phyloP scores from a whole-genome alignment of 331 rosid genomes.

The Rosa hybrid region DNA sequence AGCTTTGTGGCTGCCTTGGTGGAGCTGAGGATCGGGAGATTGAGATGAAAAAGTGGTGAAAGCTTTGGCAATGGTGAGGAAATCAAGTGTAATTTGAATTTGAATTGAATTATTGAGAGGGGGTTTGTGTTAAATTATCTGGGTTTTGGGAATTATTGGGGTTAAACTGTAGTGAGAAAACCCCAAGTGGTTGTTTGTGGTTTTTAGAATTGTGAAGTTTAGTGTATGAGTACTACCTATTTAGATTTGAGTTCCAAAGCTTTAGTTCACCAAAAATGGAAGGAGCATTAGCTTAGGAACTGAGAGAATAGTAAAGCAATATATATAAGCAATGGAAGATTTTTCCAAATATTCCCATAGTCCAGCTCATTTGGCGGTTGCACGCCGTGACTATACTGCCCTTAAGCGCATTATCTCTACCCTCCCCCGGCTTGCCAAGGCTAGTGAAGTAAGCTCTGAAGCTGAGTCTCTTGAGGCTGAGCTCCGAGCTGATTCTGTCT shows the following conservation, averaged over 20 bases:
- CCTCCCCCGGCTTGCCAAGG: constrained; percentile 82
- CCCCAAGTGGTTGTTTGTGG: constrained; percentile 23
- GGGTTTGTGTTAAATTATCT: constrained; percentile 5
- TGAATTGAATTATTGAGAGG: constrained; percentile 3
- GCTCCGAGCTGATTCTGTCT: constrained; percentile 71
- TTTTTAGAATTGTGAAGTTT: constrained; percentile 24
- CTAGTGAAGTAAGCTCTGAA: constrained; percentile 74
- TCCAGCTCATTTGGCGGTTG: constrained; percentile 86
- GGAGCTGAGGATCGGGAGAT: constrained; percentile 42
- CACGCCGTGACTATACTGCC: constrained; percentile 65
- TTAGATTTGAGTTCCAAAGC: constrained; percentile 31
- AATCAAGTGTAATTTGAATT: constrained; percentile 28
- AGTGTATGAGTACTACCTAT: constrained; percentile 30
- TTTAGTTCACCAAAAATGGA: constrained; percentile 44
- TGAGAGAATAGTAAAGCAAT: constrained; percentile 32
- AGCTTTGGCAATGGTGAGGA: constrained; percentile 33
- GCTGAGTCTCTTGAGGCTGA: constrained; percentile 87
- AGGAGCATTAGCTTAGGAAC: constrained; percentile 38
- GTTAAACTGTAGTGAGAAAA: constrained; percentile 6
- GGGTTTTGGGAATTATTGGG: constrained; percentile 12
- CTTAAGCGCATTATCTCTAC: constrained; percentile 56
- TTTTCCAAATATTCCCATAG: constrained; percentile 68
- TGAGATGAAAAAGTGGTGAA: constrained; percentile 26
- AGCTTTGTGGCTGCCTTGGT: constrained; percentile 26
- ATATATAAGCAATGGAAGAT: constrained; percentile 64